Conservation (phyloP, 306 rosid species). For the Lotus japonicus region DNA sequence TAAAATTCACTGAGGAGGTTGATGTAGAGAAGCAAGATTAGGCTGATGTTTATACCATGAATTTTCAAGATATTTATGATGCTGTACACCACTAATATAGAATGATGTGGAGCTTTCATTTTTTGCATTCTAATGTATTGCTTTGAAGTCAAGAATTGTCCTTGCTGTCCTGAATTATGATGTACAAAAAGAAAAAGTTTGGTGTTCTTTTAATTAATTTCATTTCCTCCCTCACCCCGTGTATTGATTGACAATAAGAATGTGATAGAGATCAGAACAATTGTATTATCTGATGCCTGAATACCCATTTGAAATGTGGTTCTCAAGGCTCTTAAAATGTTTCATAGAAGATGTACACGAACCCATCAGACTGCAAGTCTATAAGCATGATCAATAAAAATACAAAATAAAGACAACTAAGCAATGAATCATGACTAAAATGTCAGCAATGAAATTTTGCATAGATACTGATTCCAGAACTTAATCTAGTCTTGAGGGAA, state of each 20-base stretch:
- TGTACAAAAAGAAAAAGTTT: neutral
- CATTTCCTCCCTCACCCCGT: too few relatives aligned
- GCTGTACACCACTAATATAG: slow-evolving; percentile 2
- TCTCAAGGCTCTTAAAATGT: neutral
- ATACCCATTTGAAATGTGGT: neutral
- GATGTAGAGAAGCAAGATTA: slow-evolving; percentile 88
- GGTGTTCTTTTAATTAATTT: neutral
- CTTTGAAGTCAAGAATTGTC: neutral
- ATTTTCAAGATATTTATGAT: slow-evolving; percentile 20
- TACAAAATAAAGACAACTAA: neutral
- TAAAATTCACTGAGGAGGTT: slow-evolving; percentile 91
- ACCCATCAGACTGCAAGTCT: neutral
- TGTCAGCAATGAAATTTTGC: neutral
- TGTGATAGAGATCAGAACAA: neutral
- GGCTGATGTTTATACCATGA: slow-evolving; percentile 40
- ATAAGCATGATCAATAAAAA: neutral
- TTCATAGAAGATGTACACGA: neutral
- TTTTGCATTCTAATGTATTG: slow-evolving; percentile 4
- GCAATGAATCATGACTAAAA: neutral
- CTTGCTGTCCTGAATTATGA: neutral
- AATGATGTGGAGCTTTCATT: neutral
- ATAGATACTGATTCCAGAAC: neutral
- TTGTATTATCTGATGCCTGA: neutral
- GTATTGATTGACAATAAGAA: too few relatives aligned
- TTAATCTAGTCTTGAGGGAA: neutral